phyloP scores from a whole-genome alignment of 495 filamentous ascomycete species.

The Cenococcum geophilum region DNA sequence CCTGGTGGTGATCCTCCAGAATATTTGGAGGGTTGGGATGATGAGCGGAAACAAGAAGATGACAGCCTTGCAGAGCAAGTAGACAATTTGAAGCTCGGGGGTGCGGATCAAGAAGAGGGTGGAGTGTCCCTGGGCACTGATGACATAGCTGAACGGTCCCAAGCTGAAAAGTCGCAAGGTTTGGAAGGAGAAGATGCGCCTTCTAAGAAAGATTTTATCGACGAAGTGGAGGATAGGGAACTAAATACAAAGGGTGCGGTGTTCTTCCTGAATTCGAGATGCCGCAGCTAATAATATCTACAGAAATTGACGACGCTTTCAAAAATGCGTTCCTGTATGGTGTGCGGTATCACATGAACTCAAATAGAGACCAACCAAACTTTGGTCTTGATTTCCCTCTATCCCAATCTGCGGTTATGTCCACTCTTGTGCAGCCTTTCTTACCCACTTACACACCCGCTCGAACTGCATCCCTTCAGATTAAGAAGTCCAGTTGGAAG shows the following conservation, averaged over 20 bases:
- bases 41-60: slow-evolving; percentile 22
- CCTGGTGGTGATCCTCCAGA: slow-evolving; percentile 41
- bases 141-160: slow-evolving; percentile 15
- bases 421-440: slow-evolving; percentile 60
- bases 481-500: slow-evolving; percentile 74
- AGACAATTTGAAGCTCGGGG: slow-evolving; percentile 33
- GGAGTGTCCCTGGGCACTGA: slow-evolving; percentile 39
- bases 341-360: slow-evolving; percentile 47
- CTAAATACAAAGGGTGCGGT: slow-evolving; percentile 51
- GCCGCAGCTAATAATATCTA: slow-evolving; percentile 8
- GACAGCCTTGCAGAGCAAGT: slow-evolving; percentile 22
- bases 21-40: slow-evolving; percentile 38
- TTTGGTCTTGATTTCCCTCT: slow-evolving; percentile 57
- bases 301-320: slow-evolving; percentile 66
- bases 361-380: slow-evolving; percentile 48
- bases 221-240: slow-evolving; percentile 43
- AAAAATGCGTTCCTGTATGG: slow-evolving; percentile 63
- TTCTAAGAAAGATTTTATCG: slow-evolving; percentile 22
- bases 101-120: slow-evolving; percentile 41
- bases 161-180: slow-evolving; percentile 28
- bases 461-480: slow-evolving; percentile 54
- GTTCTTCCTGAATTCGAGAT: neutral
- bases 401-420: slow-evolving; percentile 58
- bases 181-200: slow-evolving; percentile 35
- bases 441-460: slow-evolving; percentile 54